Base-by-base conservation (phyloP, 805 yeast genomes). In the Wickerhamiella parazyma region DNA sequence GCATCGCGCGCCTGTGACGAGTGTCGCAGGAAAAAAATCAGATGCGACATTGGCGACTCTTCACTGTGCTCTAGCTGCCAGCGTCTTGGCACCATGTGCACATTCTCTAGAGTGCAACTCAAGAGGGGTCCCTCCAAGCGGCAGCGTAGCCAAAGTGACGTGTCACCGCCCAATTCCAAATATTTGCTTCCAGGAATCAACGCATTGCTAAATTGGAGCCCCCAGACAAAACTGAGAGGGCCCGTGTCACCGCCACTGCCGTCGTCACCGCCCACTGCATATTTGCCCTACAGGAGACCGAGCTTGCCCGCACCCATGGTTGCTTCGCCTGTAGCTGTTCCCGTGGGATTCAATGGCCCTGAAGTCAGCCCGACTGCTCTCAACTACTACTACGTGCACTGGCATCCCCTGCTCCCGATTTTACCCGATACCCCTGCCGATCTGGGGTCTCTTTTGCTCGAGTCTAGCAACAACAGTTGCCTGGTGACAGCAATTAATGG, bases 71-170 rank as follows among this genome's bases (percentile, higher is more conserved):
- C 70, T 24, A 71, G 73, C 44, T 75, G 81, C 58, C 54, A 60
- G 17, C 69, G 74, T 42, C 65, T 69, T 36, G 68, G 68, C 49
- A 76, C 71, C 22, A 59, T 58, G 21, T 75, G 81, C 59, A 63
- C 75, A 7, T 75, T 75, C 51, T 66, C 72, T 19, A 63, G 80
- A 26, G 61, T 71, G 20, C 81, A 80, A 21, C 61, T 75, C 55
- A 75, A 76, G 50, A 62, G 81, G 43, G 81, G 81, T 1, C 81
- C 81, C 3, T 65, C 76, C 1, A 75, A 73, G 51, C 75, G 78
- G 21, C 48, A 48, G n/a, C 41, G 47, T 25, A 45, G 50, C 39
- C 47, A 41, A 26, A 45, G 48, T 31, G 50, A 42, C 24, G 45
- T 26, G 22, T 6, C 42, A 9, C 44, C 28, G 14, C 34, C 41